These are phyloP conservation scores for Adenanthera pavonina DNA, from an alignment of 306 rosid genomes.

Conservation along the genomic window DNA sequence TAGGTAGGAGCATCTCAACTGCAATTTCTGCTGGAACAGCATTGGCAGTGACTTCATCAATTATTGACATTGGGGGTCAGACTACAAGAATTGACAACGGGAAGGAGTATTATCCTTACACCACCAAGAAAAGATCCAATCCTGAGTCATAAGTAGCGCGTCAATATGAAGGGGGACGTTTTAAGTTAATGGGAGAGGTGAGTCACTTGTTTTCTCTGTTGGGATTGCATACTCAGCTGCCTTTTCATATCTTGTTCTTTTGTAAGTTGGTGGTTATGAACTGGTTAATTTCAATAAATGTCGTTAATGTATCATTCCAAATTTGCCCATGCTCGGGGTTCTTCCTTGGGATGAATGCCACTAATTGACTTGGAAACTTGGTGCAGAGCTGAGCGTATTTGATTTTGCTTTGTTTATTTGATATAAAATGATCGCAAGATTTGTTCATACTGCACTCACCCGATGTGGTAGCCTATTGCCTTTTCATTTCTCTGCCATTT, in stretches of 20 bases:
- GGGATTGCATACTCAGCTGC: background rate
- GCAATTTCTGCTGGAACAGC: constrained; percentile 79
- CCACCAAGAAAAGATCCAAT: constrained; percentile 67
- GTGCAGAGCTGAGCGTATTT: background rate
- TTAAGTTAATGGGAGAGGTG: constrained; percentile 23
- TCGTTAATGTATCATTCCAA: background rate
- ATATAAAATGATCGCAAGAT: background rate
- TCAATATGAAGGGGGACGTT: constrained; percentile 21
- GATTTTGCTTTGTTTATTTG: background rate
- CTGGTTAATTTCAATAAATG: constrained; percentile 41
- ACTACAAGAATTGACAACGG: constrained; percentile 73
- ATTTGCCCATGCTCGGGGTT: background rate
- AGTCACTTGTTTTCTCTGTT: constrained; percentile 8
- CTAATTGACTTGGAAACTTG: background rate
- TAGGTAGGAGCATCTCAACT: constrained; percentile 69
- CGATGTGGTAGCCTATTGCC: background rate
- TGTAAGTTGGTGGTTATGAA: constrained; percentile 37
- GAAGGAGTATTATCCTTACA: constrained; percentile 77
- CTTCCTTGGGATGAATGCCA: background rate
- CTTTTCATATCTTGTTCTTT: constrained; percentile 2
- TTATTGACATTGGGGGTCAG: constrained; percentile 71
- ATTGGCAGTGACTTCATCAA: constrained; percentile 65
- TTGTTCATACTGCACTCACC: background rate
- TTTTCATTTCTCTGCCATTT: background rate
- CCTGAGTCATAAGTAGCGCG: constrained; percentile 46